Percentiles rank a stretch among this genome's conserved stretches.
Evolutionary conservation across 2,329 filamentous ascomycete genomes (phyloP).

Genomic region (Pseudogymnoascus sp.): DNA sequence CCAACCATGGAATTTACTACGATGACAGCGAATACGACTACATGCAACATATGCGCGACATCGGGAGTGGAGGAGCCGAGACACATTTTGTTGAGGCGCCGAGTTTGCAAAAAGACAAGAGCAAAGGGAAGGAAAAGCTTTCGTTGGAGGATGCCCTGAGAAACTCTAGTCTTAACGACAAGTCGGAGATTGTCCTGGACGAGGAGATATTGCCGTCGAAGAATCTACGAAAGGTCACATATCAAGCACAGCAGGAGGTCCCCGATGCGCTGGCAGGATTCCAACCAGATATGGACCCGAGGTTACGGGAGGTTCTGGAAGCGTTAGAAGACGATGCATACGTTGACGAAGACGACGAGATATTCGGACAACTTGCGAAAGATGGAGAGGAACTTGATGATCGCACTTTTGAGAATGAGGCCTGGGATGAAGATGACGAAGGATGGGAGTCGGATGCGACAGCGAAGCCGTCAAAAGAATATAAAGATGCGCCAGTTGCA

Average conservation of each 20-base stretch:
- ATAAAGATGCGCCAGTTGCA: constrained; percentile 32
- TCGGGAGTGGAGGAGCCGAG: constrained; percentile 62
- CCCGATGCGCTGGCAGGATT: constrained; percentile 90
- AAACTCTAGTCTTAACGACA: constrained; percentile 48
- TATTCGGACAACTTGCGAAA: constrained; percentile 67
- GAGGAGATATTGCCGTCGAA: constrained; percentile 72
- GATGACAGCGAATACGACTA: constrained; percentile 97
- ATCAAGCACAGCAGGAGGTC: constrained; percentile 87
- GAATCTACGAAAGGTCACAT: constrained; percentile 67
- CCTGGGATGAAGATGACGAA: constrained; percentile 58
- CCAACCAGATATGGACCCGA: constrained; percentile 95
- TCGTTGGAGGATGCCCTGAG: constrained; percentile 76
- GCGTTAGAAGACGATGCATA: constrained; percentile 93
- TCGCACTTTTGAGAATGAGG: constrained; percentile 67
- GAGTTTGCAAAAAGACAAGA: constrained; percentile 50
- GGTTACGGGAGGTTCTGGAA: constrained; percentile 82
- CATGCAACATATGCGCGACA: constrained; percentile 95
- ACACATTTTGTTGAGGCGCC: constrained; percentile 77
- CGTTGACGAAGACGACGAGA: constrained; percentile 73
- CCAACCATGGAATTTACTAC: constrained; percentile 86
- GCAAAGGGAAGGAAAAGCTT: constrained; percentile 67
- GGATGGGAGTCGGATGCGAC: constrained; percentile 96
- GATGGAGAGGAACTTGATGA: constrained; percentile 67
- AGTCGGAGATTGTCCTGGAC: constrained; percentile 54
- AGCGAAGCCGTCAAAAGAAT: constrained; percentile 60